These are phyloP conservation scores for Hypomyces perniciosus DNA, from an alignment of 2,329 filamentous ascomycete species.

Conservation along the genomic window DNA sequence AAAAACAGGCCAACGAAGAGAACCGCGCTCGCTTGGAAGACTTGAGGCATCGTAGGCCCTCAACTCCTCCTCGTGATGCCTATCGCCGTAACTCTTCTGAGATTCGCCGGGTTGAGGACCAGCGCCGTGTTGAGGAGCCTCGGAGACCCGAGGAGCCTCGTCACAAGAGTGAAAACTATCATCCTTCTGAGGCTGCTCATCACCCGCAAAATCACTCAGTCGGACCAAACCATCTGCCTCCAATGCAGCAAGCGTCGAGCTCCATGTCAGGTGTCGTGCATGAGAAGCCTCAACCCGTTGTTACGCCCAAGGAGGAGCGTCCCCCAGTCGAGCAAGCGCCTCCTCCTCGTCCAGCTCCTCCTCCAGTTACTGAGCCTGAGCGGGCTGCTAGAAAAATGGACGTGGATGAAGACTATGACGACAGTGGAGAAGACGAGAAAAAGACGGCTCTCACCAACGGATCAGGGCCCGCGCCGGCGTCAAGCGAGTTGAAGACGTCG, in stretches of 20 bases:
- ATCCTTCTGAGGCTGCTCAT: conserved; percentile 88
- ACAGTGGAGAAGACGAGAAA: conserved; percentile 83
- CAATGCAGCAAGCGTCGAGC: conserved; percentile 56
- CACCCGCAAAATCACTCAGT: conserved; percentile 56
- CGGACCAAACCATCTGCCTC: conserved; percentile 47
- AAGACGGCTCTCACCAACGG: conserved; percentile 43
- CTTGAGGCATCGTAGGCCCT: conserved; percentile 69
- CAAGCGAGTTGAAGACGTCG: conserved; percentile 46
- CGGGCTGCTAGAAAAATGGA: conserved; percentile 89
- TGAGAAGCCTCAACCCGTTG: conserved; percentile 35
- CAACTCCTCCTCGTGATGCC: conserved; percentile 62
- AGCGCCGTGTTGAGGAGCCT: conserved; percentile 52
- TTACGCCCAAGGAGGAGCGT: conserved; percentile 54
- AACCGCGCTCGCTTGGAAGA: conserved; percentile 82
- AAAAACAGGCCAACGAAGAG: conserved; percentile 87
- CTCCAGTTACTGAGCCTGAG: conserved; percentile 63
- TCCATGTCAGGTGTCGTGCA: conserved; percentile 49
- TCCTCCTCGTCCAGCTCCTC: conserved; percentile 41
- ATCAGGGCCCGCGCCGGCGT: conserved; percentile 40
- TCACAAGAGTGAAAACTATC: conserved; percentile 71
- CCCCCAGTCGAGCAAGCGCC: conserved; percentile 36
- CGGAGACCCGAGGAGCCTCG: conserved; percentile 56
- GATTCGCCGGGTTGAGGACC: conserved; percentile 58
- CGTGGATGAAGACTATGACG: conserved; percentile 95
- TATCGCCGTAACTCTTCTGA: conserved; percentile 77